These are phyloP conservation scores for Leccinum aurantiacum DNA, from an alignment of 768 basidiomycete species.

Conservation along the genomic window DNA sequence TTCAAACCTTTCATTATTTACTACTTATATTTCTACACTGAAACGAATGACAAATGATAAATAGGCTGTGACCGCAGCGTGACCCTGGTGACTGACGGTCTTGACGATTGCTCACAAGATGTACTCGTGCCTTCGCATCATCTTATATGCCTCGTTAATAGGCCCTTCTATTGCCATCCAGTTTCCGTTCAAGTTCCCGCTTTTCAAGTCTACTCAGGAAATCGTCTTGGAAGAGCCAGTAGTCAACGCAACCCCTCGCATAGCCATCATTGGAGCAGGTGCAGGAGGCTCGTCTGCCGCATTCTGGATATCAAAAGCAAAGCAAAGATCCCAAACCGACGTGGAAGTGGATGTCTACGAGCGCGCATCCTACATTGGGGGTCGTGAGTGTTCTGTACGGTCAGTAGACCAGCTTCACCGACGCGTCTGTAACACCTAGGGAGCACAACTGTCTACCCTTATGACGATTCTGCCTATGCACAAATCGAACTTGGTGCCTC, in stretches of 20 bases:
- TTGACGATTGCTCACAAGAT: constrained; percentile 7
- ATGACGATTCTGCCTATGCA: constrained; percentile 53
- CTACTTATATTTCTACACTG: not conserved
- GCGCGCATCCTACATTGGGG: constrained; percentile 71
- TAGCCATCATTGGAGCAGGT: constrained; percentile 91
- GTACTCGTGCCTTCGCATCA: constrained; percentile 16
- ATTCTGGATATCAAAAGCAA: constrained; percentile 80
- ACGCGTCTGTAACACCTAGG: constrained; percentile 44
- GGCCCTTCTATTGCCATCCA: constrained; percentile 35
- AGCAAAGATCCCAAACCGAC: constrained; percentile 64
- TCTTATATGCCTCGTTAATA: constrained; percentile 24
- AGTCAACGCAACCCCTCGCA: constrained; percentile 42
- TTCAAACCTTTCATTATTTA: not conserved
- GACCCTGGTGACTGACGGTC: not conserved
- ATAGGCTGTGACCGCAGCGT: not conserved
- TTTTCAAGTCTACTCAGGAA: constrained; percentile 43
- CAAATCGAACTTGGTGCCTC: constrained; percentile 83
- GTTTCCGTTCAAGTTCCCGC: constrained; percentile 56
- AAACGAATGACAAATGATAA: not conserved
- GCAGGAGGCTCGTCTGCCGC: constrained; percentile 84
- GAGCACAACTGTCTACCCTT: constrained; percentile 74
- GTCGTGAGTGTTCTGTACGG: constrained; percentile 57
- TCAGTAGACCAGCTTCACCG: not conserved
- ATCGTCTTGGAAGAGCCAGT: constrained; percentile 18
- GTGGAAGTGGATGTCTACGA: constrained; percentile 87